Conservation (phyloP, 129 eudicot genomes). For the Flaveria brownii region DNA sequence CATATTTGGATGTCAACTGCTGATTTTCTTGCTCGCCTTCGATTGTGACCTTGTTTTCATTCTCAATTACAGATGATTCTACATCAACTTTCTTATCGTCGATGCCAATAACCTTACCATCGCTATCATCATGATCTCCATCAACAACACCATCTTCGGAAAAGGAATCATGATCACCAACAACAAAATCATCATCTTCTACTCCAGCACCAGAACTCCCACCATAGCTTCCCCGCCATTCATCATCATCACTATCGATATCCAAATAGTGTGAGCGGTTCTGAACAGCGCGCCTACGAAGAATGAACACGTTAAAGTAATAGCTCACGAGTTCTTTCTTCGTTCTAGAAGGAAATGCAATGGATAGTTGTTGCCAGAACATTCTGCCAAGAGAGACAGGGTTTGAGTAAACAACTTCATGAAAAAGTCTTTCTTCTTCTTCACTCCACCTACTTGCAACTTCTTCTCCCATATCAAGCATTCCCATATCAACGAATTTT, state of each 20-base stretch:
- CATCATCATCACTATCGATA: constrained; percentile 73
- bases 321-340: constrained; percentile 58
- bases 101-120: constrained; percentile 21
- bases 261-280: constrained; percentile 46
- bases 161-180: constrained; percentile 33
- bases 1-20: constrained; percentile 29
- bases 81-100: constrained; percentile 11
- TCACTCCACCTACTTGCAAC: constrained; percentile 54
- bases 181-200: constrained; percentile 42
- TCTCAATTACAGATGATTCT: constrained; percentile 13
- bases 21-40: constrained; percentile 7
- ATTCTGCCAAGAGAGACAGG: constrained; percentile 42
- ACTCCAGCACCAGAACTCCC: constrained; percentile 10
- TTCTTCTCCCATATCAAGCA: constrained; percentile 63
- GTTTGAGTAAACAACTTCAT: constrained; percentile 51
- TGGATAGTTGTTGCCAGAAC: constrained; percentile 52
- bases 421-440: constrained; percentile 51
- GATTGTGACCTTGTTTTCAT: constrained; percentile 17
- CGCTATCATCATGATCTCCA: not conserved
- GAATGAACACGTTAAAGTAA: constrained; percentile 68
- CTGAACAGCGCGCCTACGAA: constrained; percentile 57
- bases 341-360: constrained; percentile 43
- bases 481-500: constrained; percentile 50
- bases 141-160: constrained; percentile 20
- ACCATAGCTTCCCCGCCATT: constrained; percentile 44